Base-by-base conservation (phyloP, 73 alveolate genomes). In the Tetrahymena elliotti region DNA sequence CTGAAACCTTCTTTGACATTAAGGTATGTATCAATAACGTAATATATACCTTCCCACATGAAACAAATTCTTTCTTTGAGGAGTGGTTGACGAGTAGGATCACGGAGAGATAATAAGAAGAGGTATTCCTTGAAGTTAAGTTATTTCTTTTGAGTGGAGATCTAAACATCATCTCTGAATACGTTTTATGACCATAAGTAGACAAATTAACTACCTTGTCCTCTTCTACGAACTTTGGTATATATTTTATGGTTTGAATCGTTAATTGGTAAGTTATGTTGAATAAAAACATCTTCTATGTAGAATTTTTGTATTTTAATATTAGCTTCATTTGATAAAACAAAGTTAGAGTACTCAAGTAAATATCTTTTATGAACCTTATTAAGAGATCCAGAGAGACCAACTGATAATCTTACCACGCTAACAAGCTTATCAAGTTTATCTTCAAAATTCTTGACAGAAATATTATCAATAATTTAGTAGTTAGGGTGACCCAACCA, bases 401-500 rank as follows among this genome's bases (percentile, higher is more conserved):
- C 88, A 68, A 68, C 88, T 27, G 88, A n/a, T 68, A 6, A 16
- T 68, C 88, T 68, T 1, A 68, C 88, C 0, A 68, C n/a, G 6
- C 88, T 68, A 18, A 68, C 88, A 0, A 84, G 82, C 82, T 94
- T 95, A 36, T 98, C 97, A 33, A 98, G 96, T 93, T 98, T 98
- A 27, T 97, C 95, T 34, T 98, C 95, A 95, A 98, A 98, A 53
- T 96, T 93, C 13, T 93, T n/a, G 35, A 93, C 95, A 5, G 93
- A 83, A 37, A 95, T 94, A 92, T 96, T 96, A 38, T 93, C 98
- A 22, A 97, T 97, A 33, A 96, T 97, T 24, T 39, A 53, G 37
- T 93, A 95, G 83, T 97, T 96, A 34, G 97, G 97, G 96, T 97
- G 99, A n/a, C 98, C 98, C 33, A 93, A 39, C 96, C 97, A 97